Evolutionary conservation across 1,284 basidiomycete genomes (phyloP).

Genomic region (Irpex sp.): DNA sequence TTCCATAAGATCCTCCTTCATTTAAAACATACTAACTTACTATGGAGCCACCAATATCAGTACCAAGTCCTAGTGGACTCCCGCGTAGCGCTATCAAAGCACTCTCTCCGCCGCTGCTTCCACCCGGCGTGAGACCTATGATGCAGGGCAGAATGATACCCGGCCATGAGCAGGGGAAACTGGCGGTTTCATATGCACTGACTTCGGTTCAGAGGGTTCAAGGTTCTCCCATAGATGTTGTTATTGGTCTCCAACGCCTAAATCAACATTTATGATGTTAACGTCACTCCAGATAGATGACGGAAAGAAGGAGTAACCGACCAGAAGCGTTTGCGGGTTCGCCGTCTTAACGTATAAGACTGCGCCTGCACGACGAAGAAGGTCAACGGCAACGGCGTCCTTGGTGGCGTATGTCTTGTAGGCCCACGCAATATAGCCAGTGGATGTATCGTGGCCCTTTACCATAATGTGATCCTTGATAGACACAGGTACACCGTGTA

Average conservation of each 20-base stretch:
- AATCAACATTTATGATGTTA: neutral
- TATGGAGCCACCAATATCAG: constrained; percentile 52
- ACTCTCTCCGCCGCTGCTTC: constrained; percentile 62
- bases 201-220: constrained; percentile 51
- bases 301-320: constrained; percentile 23
- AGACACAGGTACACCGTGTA: constrained; percentile 58
- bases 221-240: constrained; percentile 49
- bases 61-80: constrained; percentile 56
- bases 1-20: neutral
- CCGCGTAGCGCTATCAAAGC: constrained; percentile 58
- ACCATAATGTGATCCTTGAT: constrained; percentile 54
- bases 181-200: constrained; percentile 9
- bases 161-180: neutral
- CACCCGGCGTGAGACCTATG: constrained; percentile 46
- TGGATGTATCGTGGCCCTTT: constrained; percentile 43
- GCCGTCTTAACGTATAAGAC: constrained; percentile 57
- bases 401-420: constrained; percentile 36
- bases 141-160: constrained; percentile 4
- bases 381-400: constrained; percentile 43
- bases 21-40: constrained; percentile 22
- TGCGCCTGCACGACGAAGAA: constrained; percentile 50
- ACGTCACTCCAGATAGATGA: neutral
- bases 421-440: constrained; percentile 51
- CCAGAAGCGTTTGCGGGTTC: constrained; percentile 49
- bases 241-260: constrained; percentile 47